phyloP scores from a whole-genome alignment of 2,329 filamentous ascomycete species.

The Lanzia echinophila region DNA sequence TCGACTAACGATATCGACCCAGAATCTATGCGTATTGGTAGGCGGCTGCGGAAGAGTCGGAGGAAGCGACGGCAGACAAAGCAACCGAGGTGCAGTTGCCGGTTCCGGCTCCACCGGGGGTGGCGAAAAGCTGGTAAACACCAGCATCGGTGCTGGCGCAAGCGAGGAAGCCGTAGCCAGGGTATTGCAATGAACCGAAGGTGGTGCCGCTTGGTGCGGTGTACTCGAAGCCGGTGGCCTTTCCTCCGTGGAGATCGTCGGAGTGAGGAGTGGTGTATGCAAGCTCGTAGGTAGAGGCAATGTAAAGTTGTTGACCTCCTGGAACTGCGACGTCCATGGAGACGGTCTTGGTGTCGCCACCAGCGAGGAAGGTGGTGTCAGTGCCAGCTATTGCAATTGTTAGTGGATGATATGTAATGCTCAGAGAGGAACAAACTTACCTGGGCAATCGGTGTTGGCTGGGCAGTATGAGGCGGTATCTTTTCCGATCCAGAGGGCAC shows the following conservation, averaged over 20 bases:
- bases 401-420: background rate
- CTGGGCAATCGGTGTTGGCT: background rate
- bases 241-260: background rate
- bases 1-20: background rate
- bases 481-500: constrained; percentile 8
- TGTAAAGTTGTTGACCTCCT: constrained; percentile 9
- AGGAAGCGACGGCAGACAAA: background rate
- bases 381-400: background rate
- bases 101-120: background rate
- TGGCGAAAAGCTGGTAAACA: background rate
- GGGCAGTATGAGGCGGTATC: constrained; percentile 18
- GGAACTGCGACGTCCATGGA: background rate
- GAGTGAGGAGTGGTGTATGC: background rate
- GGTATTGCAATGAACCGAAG: background rate
- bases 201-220: background rate
- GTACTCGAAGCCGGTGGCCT: background rate
- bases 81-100: constrained; percentile 1
- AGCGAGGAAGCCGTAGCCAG: constrained; percentile 3
- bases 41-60: background rate
- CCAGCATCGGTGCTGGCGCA: background rate
- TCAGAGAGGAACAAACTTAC: background rate
- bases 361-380: background rate
- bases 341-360: background rate
- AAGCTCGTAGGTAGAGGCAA: background rate
- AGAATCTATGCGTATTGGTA: background rate